Base-by-base conservation (phyloP, 2,329 filamentous ascomycete species). In the Emmonsiellopsis sp. region DNA sequence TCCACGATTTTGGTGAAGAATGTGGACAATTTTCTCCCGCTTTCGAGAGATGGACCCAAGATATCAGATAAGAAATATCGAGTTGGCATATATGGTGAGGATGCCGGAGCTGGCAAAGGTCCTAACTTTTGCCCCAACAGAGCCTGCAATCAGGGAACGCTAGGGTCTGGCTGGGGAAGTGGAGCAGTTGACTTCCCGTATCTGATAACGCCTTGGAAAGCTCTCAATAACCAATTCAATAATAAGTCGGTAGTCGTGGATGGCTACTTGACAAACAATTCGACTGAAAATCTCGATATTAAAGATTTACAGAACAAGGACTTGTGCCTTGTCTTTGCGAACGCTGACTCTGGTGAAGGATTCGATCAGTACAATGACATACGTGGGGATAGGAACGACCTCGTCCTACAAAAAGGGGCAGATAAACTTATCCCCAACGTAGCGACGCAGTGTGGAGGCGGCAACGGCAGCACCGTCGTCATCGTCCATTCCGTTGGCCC, bases 401-500 rank as follows among this genome's bases (percentile, higher is more conserved):
- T 92, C 15, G 75, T 80, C 62, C 66, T 93, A 53, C 89, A 95
- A 61, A 87, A 87, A 60, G 80, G 79, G 7, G 87, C 89, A n/a
- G 86, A 94, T 57, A 73, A 66, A 1, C 67, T 97, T 1, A 82
- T 96, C 34, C 71, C 82, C 54, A 75, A 81, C 13, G 88, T 92
- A 0, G 87, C 89, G 0, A 70, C 73, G 8, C 78, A 77, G 48
- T 89, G 85, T 60, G 85, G 84, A 37, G 76, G 74, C 34, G 84
- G 82, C 32, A 53, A 76, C 13, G 83, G 84, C 8, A 77, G 79
- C 37, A 86, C 90, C 0, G 75, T 96, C n/a, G 91, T 95, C 2
- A 83, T 96, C 4, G 77, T 94, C 2, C 91, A 96, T 65, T 81
- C 88, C 0, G 88, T 96, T 20, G 92, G 92, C 61, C 73, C 78